Percentiles rank a stretch among this genome's conserved stretches.
phyloP scores from a whole-genome alignment of 202 grass and related monocot species.

The Tripidium arundinaceum region DNA sequence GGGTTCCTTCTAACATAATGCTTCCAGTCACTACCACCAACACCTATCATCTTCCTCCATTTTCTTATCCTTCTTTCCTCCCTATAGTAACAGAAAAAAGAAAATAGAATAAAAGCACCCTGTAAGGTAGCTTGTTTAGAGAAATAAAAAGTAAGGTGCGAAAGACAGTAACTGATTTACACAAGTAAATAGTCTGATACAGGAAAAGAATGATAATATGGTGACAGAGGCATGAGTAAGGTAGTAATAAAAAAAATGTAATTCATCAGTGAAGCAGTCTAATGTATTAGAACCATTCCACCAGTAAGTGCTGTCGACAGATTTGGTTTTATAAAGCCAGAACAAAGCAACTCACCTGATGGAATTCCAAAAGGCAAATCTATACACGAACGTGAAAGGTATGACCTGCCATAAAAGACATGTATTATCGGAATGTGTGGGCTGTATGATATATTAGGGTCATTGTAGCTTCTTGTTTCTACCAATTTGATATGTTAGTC shows the following conservation, averaged over 20 bases:
- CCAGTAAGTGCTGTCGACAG: slow-evolving; percentile 38
- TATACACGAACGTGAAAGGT: slow-evolving; percentile 58
- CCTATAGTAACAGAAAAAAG: slow-evolving; percentile 28
- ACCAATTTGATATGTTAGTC: background rate
- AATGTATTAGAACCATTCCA: slow-evolving; percentile 14
- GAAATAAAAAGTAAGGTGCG: background rate
- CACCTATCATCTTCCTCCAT: slow-evolving; percentile 89
- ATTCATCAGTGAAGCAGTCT: slow-evolving; percentile 40
- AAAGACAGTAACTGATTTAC: slow-evolving; percentile 31
- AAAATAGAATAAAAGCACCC: background rate
- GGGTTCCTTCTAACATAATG: slow-evolving; percentile 92
- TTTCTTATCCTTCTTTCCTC: slow-evolving; percentile 71
- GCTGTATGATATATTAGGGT: background rate
- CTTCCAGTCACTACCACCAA: slow-evolving; percentile 76
- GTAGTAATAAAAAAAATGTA: slow-evolving; percentile 40
- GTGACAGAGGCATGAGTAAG: slow-evolving; percentile 29
- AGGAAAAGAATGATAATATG: slow-evolving; percentile 21
- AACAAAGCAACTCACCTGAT: slow-evolving; percentile 50
- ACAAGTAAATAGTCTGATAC: slow-evolving; percentile 36
- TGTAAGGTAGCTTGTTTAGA: background rate
- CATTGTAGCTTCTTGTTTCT: slow-evolving; percentile 10
- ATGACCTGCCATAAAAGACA: background rate
- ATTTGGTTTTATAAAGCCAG: slow-evolving; percentile 70
- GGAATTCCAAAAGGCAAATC: slow-evolving; percentile 48
- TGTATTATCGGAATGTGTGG: background rate